Percentiles rank a stretch among this genome's conserved stretches.
Evolutionary conservation across 2,329 filamentous ascomycete species (phyloP).

Genomic region (Lasiodiplodia hormozganensis): DNA sequence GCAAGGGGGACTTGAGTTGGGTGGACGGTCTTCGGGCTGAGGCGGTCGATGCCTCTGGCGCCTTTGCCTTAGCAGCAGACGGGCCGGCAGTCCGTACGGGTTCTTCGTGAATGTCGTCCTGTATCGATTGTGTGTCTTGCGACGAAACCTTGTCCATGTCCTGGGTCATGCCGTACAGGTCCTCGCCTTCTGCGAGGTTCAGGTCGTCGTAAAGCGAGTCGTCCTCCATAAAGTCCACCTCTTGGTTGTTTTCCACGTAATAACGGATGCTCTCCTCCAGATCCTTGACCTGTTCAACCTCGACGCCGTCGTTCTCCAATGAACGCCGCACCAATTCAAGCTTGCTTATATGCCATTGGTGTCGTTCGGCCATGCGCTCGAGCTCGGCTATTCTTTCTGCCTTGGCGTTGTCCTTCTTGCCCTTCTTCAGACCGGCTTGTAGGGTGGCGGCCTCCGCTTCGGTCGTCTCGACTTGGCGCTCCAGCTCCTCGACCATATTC

Average conservation of each 20-base stretch:
- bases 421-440: slow-evolving; percentile 91
- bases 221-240: slow-evolving; percentile 90
- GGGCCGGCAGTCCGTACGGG: slow-evolving; percentile 58
- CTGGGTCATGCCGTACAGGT: slow-evolving; percentile 77
- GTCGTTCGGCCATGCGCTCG: slow-evolving; percentile 81
- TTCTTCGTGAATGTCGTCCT: slow-evolving; percentile 77
- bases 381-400: slow-evolving; percentile 88
- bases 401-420: slow-evolving; percentile 84
- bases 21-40: slow-evolving; percentile 77
- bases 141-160: slow-evolving; percentile 92
- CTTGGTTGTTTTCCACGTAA: slow-evolving; percentile 90
- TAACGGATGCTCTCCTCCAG: slow-evolving; percentile 93
- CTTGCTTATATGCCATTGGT: slow-evolving; percentile 96
- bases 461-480: slow-evolving; percentile 88
- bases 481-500: slow-evolving; percentile 87
- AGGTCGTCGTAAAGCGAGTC: slow-evolving; percentile 96
- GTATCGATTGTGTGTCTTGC: slow-evolving; percentile 90
- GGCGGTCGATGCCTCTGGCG: slow-evolving; percentile 62
- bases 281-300: slow-evolving; percentile 84
- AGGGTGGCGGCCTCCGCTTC: slow-evolving; percentile 90
- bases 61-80: slow-evolving; percentile 60
- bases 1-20: slow-evolving; percentile 91
- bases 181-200: slow-evolving; percentile 90
- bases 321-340: slow-evolving; percentile 89
- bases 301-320: slow-evolving; percentile 90